Evolutionary conservation across 176 grass and related monocot species (phyloP).

Genomic region (Neostapfia colusana): DNA sequence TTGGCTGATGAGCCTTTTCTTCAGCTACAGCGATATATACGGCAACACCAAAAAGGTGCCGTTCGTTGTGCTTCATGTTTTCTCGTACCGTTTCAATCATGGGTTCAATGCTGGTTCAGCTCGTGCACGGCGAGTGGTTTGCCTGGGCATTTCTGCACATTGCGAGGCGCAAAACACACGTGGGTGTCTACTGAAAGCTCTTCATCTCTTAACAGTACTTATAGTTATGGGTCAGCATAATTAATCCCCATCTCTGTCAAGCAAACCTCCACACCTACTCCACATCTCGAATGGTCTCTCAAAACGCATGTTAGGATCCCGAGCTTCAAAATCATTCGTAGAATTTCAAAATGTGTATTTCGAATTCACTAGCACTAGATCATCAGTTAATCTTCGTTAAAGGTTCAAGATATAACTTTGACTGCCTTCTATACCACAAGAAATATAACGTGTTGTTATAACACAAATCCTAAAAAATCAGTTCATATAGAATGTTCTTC

Average conservation of each 20-base stretch:
- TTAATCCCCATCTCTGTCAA: no score
- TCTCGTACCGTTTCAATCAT: background rate
- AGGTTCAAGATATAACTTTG: background rate
- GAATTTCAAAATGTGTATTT: background rate
- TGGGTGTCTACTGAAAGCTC: background rate
- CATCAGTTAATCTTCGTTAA: no score
- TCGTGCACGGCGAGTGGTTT: background rate
- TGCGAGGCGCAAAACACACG: background rate
- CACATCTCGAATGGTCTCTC: no score
- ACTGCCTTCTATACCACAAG: background rate
- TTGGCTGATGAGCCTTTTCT: background rate
- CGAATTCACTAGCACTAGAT: no score
- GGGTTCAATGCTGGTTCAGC: background rate
- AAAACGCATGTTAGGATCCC: no score
- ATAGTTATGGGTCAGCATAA: no score
- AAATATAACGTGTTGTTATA: background rate
- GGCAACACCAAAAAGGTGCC: background rate
- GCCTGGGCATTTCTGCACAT: background rate
- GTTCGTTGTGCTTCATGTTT: background rate
- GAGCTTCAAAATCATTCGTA: background rate
- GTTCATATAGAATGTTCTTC: background rate
- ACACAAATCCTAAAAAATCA: background rate
- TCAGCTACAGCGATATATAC: constrained; percentile 8
- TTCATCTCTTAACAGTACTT: background rate
- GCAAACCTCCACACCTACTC: no score